Base-by-base conservation (phyloP, 2,329 filamentous ascomycete genomes). In the Clathrospora elynae region DNA sequence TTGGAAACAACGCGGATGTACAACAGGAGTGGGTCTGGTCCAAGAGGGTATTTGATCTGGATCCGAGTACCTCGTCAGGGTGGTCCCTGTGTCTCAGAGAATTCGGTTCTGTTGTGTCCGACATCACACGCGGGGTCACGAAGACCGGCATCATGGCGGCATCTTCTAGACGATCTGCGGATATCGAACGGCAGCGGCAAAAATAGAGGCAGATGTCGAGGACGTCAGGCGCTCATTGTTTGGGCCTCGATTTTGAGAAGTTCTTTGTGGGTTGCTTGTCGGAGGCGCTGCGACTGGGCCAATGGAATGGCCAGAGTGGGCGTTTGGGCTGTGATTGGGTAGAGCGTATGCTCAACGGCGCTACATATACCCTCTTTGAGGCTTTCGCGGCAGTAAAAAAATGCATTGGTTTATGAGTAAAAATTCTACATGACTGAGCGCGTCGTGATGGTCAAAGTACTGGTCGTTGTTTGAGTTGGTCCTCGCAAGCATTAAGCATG, bases 211-310 rank as follows among this genome's bases (percentile, higher is more conserved):
- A 26, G 13, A 5, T 24, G 16, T 13, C 18, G 9, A 10, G 6
- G 6, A 4, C 18, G 33, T 26, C 12, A 19, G 29, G 19, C 33
- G 26, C 22, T 28, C 20, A 35, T 36, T 41, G 50, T 42, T 14
- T 26, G 38, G 42, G 41, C 40, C 34, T 26, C 52, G 53, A 40
- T 32, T 18, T 31, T 24, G n/a, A 26, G 22, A 26, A 50, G 42
- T 52, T 53, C 42, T 54, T 53, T 57, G 50, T 51, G 55, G 45
- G 42, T 20, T 45, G 38, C 24, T 35, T 26, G 37, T 49, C 47
- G 38, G 52, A 56, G 57, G 63, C 62, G 64, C 55, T 46, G 42
- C 23, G 42, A 32, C 20, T 33, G 17, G 51, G 43, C 66, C 61
- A 69, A 68, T 69, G 44, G 45, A 29, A 32, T 14, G 46, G 51